Evolutionary conservation across 1,284 basidiomycete species (phyloP), one percentile per base, ranked within the genome.

Genomic region (Ceratobasidium theobromae): DNA sequence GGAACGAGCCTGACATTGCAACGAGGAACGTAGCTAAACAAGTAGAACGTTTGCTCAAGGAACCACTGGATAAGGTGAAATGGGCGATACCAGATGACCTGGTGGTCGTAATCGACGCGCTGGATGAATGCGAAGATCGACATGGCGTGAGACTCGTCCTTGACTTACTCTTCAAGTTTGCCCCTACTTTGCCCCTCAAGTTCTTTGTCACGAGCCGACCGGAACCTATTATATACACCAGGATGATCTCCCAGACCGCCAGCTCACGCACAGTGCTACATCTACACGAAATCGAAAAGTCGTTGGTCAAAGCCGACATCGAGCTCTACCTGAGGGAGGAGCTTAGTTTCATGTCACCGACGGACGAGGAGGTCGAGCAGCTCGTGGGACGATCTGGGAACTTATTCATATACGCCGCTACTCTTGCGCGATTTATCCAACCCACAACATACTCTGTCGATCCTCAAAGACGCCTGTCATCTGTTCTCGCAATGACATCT

Each of bases 221-320:
- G n/a, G n/a, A n/a, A n/a, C n/a, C n/a, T n/a, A n/a, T n/a, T n/a
- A n/a, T n/a, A n/a, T n/a, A n/a, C n/a, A n/a, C n/a, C n/a, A n/a
- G n/a, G n/a, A n/a, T n/a, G n/a, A n/a, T n/a, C n/a, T n/a, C n/a
- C n/a, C n/a, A n/a, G n/a, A n/a, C n/a, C n/a, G n/a, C n/a, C n/a
- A n/a, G 4, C 18, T 43, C 38, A 5, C 53, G 53, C 3, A 18
- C 35, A 5, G 14, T 54, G 3, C 23, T 38, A 6, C 25, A 54
- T 25, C 62, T 68, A 21, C 67, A 68, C 40, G 53, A 68, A 35
- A 65, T 68, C 32, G 68, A 69, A 28, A 25, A 28, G 9, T 69
- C 65, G 18, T 32, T 69, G 3, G 65, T 64, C 6, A 18, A 66
- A 23, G 49, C 53, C 0, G 68, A 69, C 23, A 69, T 69, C 54